Evolutionary conservation across 306 rosid genomes (phyloP), one percentile per base, ranked within the genome.

Genomic region (Hylodesmum podocarpum): DNA sequence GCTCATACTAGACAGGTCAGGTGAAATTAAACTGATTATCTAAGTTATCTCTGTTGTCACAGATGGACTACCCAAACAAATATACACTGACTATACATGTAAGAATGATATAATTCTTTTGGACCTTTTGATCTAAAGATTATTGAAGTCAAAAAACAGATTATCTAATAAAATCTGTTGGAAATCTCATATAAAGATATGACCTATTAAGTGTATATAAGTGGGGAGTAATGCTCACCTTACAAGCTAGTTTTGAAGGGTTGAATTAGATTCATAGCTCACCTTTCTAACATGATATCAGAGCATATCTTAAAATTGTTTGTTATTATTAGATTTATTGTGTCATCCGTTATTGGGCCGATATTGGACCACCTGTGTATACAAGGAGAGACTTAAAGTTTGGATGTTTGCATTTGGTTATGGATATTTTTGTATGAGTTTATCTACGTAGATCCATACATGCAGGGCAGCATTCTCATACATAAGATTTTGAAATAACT

Each of bases 1-100:
- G 97, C 74, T 91, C 47, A 84, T 93, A 68, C 91, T 93, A 44
- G 97, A 91, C 72, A 93, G 93, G 98, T 93, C 14, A 82, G 88
- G 46, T 66, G 24, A 80, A 39, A 66, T 24, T 62, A 57, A 70
- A 44, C 9, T 22, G n/a, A 43, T 43, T 25, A 57, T 80, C 12
- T 21, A 69, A 62, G 63, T 79, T 44, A 28, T 39, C 27, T 28
- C 47, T 25, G 15, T 46, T 68, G 29, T 54, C 70, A 44, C 67
- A 9, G 27, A 54, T 64, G 29, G 27, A 19, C 79, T 18, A 8
- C 22, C 43, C 36, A 24, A 54, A 39, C 12, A 40, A 37, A 50
- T 13, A n/a, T 25, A 10, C 27, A 55, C 13, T 73, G 53, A 11
- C 34, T 21, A 16, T 28, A 7, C 55, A 66, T 53, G 57, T 75